These are phyloP conservation scores for Streptanthus diversifolius DNA, from an alignment of 345 rosid genomes.

Conservation along the genomic window DNA sequence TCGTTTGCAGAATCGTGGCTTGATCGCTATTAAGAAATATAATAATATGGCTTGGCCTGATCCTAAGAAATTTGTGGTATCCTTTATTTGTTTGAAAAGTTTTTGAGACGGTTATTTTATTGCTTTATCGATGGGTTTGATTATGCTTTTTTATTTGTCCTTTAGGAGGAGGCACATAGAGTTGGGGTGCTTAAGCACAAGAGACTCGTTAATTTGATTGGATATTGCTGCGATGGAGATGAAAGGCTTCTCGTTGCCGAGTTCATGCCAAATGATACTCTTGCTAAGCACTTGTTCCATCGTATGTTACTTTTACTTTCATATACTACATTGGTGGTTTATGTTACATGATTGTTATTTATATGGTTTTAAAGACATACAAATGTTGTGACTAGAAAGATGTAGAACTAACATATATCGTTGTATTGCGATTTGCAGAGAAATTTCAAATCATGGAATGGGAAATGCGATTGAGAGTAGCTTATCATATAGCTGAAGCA, in stretches of 20 bases:
- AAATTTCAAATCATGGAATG: slow-evolving; percentile 75
- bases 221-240: slow-evolving; percentile 85
- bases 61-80: slow-evolving; percentile 56
- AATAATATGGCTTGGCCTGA: slow-evolving; percentile 62
- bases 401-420: not conserved
- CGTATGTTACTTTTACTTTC: slow-evolving; percentile 45
- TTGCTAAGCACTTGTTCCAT: slow-evolving; percentile 78
- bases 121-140: not conserved
- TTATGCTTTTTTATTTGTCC: not conserved
- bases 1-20: slow-evolving; percentile 40
- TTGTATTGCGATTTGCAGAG: slow-evolving; percentile 45
- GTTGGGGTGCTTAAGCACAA: slow-evolving; percentile 72
- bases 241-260: slow-evolving; percentile 85
- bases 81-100: not conserved
- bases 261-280: slow-evolving; percentile 78
- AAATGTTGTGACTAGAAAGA: not conserved
- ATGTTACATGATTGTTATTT: not conserved
- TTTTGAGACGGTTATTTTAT: not conserved
- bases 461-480: slow-evolving; percentile 74
- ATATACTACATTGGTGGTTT: not conserved
- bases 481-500: slow-evolving; percentile 68
- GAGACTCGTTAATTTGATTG: slow-evolving; percentile 76
- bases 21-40: slow-evolving; percentile 64
- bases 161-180: slow-evolving; percentile 77
- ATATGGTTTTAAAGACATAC: not conserved